Evolutionary conservation across 345 rosid genomes (phyloP), one percentile per base, ranked within the genome.

Genomic region (Triadica sebifera): DNA sequence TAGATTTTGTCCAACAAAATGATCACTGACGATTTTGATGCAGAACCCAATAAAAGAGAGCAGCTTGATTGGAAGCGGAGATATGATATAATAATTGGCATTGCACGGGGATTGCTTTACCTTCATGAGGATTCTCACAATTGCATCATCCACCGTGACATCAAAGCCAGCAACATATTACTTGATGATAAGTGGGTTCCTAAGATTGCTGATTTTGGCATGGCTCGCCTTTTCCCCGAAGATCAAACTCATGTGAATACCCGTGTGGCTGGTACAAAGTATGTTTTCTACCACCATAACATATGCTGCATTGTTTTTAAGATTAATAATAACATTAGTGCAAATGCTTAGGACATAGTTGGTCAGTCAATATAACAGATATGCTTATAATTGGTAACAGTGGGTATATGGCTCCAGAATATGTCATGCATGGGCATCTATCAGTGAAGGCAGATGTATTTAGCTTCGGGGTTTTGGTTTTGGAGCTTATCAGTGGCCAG

Each of bases 211-310:
- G 99, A 96, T 86, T 96, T 96, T 43, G 99, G 99, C 71, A 88
- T 96, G 99, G 99, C 98, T 24, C 97, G 99, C n/a, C 97, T 96
- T 66, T 96, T 88, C 79, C 93, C 95, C 0, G 99, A 96, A 85
- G 97, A 93, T 38, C 74, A 80, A 80, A 90, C 98, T 0, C 98
- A 96, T 5, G 93, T 93, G 75, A 85, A 90, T 78, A 96, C 99
- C 37, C 97, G 98, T 38, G 86, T 91, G 12, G 98, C 92, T 19
- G 99, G 98, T 62, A 96, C 99, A 85, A 91, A 84, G 99, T 95
- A 92, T 56, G 92, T 70, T 76, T 66, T 82, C 19, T 25, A 34
- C 64, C 63, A 4, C 12, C 13, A 13, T 37, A 41, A 15, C 71
- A 20, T 45, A 9, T 24, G 37, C 12, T 0, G 9, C 7, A 20